phyloP scores from a whole-genome alignment of 2,329 filamentous ascomycete genomes.

The Lecanicillium sp. region DNA sequence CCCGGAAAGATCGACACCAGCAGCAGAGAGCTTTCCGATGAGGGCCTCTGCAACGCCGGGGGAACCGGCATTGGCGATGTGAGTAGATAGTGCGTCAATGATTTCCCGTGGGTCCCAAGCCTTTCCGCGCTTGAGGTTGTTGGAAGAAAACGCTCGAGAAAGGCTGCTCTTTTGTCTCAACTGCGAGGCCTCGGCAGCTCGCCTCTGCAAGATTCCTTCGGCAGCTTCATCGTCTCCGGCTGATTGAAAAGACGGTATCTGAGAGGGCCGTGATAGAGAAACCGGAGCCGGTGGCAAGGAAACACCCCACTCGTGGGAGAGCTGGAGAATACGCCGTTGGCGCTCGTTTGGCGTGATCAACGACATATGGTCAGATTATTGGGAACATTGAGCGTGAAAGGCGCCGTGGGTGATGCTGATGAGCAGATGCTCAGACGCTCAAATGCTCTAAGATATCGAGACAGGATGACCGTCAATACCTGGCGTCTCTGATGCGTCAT shows the following conservation, averaged over 20 bases:
- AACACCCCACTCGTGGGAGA: constrained; percentile 44
- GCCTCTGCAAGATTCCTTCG: constrained; percentile 45
- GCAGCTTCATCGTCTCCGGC: constrained; percentile 41
- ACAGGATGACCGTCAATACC: too few species aligned
- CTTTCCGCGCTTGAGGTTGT: constrained; percentile 36
- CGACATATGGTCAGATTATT: constrained; percentile 1
- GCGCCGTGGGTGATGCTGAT: too few species aligned
- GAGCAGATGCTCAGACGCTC: too few species aligned
- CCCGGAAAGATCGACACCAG: constrained; percentile 43
- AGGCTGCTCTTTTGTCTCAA: constrained; percentile 30
- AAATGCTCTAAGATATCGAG: too few species aligned
- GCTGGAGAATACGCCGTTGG: constrained; percentile 37
- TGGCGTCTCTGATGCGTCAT: too few species aligned
- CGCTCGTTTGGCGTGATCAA: constrained; percentile 24
- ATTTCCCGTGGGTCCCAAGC: constrained; percentile 44
- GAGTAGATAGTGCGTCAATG: constrained; percentile 40
- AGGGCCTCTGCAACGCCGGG: constrained; percentile 49
- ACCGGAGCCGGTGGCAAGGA: constrained; percentile 28
- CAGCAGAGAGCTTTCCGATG: constrained; percentile 37
- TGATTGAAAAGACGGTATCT: constrained; percentile 34
- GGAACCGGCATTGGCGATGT: constrained; percentile 39
- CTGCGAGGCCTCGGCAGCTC: constrained; percentile 26
- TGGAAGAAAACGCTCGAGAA: constrained; percentile 28
- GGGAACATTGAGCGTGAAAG: too few species aligned
- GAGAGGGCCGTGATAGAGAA: constrained; percentile 32